A percentile compares a stretch with the other conserved stretches of the same genome.
Conservation (phyloP, 495 filamentous ascomycete species). For the Talaromyces ruber region DNA sequence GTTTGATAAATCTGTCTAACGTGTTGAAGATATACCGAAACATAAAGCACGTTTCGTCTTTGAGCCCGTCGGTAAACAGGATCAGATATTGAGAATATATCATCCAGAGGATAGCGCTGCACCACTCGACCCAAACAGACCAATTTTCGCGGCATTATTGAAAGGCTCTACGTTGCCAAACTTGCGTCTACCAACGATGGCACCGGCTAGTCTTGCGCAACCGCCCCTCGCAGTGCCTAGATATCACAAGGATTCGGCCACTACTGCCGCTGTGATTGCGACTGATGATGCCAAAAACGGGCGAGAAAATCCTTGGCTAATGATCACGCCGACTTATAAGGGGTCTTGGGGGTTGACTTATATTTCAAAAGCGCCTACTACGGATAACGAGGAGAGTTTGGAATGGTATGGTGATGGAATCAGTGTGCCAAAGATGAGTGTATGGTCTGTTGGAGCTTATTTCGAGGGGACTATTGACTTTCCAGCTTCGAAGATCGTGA, state of each 20-base stretch:
- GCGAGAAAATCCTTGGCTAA: not conserved
- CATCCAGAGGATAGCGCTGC: not conserved
- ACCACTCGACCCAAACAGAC: not conserved
- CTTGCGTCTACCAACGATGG: not conserved
- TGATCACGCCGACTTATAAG: not conserved
- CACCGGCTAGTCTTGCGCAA: not conserved
- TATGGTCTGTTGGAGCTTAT: not conserved
- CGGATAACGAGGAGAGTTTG: not conserved
- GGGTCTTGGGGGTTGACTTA: not conserved
- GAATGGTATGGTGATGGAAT: not conserved
- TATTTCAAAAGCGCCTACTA: not conserved
- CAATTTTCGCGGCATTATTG: not conserved
- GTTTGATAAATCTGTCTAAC: not conserved
- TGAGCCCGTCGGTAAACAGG: not conserved
- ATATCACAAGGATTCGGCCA: not conserved
- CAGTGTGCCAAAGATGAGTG: not conserved
- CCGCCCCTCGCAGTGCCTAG: not conserved
- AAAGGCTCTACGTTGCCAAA: not conserved
- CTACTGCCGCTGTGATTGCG: not conserved
- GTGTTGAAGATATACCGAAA: not conserved
- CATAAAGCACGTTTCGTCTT: not conserved
- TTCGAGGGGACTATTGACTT: not conserved
- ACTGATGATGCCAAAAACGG: not conserved
- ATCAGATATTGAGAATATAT: not conserved
- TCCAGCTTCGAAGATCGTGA: not conserved